Evolutionary conservation across 1,284 basidiomycete species (phyloP), one percentile per base, ranked within the genome.

Genomic region (Boletus albobrunnescens): DNA sequence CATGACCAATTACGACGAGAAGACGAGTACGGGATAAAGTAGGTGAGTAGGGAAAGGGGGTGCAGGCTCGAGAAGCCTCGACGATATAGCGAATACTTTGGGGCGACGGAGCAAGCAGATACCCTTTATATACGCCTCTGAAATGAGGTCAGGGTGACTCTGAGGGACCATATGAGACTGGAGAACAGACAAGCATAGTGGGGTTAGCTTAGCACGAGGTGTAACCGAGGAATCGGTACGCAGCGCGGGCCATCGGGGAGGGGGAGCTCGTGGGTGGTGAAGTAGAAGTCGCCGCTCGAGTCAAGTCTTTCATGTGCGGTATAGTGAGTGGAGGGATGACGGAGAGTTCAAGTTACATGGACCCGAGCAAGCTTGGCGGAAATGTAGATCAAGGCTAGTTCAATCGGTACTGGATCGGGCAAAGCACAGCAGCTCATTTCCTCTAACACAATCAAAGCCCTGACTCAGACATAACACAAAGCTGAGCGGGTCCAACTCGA

Each of bases 1-100:
- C 83, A 85, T 84, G 36, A 51, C 24, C 24, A 30, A 49, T 49
- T 55, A 46, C 9, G 44, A 40, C 23, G 45, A 45, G 41, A 36
- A 45, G 50, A 41, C 13, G 46, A 40, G 32, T 45, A 41, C 13
- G 40, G 51, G 38, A 46, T 46, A 44, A 36, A 32, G 46, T 44
- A 45, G 41, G 12, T 4, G 45, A 48, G 55, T 48, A 53, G 48
- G 47, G 17, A 48, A 48, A 41, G 48, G 55, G 43, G 43, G 6
- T 41, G 52, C 47, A 23, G 40, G 43, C 49, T 40, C 13, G 35
- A n/a, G n/a, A 35, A 40, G 46, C 42, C 45, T 49, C 35, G 27
- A 33, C 16, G 37, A 37, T 48, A 45, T 41, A 33, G 47, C 43
- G 52, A 51, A 46, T 28, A 45, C 58, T 43, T 52, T 41, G 41